phyloP scores from a whole-genome alignment of 2,329 filamentous ascomycete genomes.

The Graphilbum ipis-grandicollis region DNA sequence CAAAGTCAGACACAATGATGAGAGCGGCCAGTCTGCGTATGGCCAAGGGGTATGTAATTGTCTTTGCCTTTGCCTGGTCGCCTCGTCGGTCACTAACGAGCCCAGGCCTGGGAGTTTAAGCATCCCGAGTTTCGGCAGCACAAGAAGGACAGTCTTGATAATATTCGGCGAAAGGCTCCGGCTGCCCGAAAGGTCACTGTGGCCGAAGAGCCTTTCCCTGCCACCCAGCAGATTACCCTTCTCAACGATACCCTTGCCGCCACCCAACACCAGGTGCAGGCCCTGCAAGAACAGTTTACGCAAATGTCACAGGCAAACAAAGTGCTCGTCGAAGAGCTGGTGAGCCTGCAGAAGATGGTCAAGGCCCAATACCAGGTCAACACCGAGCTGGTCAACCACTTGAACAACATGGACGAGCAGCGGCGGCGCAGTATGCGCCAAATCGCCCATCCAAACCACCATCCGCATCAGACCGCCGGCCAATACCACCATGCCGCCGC shows the following conservation, averaged over 20 bases:
- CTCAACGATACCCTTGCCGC: conserved; percentile 77
- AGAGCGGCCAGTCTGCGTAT: conserved; percentile 66
- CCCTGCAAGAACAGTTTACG: conserved; percentile 68
- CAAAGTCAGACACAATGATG: conserved; percentile 87
- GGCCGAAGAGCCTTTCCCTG: conserved; percentile 55
- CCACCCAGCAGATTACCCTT: conserved; percentile 75
- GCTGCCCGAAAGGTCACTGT: conserved; percentile 57
- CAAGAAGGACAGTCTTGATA: conserved; percentile 91
- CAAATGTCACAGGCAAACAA: conserved; percentile 53
- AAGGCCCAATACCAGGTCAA: conserved; percentile 40
- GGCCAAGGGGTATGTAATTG: conserved; percentile 48
- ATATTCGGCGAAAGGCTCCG: conserved; percentile 88
- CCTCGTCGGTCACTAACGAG: not conserved
- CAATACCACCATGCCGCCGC: conserved; percentile 17
- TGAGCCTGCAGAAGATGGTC: conserved; percentile 42
- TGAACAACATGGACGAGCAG: conserved; percentile 28
- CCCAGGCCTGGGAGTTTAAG: conserved; percentile 84
- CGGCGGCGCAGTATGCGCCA: conserved; percentile 24
- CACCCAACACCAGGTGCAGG: conserved; percentile 82
- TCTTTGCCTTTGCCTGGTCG: not conserved
- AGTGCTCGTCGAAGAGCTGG: conserved; percentile 42
- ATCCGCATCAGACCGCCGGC: conserved; percentile 19
- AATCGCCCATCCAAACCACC: conserved; percentile 18
- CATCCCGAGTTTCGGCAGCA: conserved; percentile 92
- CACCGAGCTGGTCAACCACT: conserved; percentile 37